These are phyloP conservation scores for Penicillium coprophilum DNA, from an alignment of 495 filamentous ascomycete species.

Conservation along the genomic window DNA sequence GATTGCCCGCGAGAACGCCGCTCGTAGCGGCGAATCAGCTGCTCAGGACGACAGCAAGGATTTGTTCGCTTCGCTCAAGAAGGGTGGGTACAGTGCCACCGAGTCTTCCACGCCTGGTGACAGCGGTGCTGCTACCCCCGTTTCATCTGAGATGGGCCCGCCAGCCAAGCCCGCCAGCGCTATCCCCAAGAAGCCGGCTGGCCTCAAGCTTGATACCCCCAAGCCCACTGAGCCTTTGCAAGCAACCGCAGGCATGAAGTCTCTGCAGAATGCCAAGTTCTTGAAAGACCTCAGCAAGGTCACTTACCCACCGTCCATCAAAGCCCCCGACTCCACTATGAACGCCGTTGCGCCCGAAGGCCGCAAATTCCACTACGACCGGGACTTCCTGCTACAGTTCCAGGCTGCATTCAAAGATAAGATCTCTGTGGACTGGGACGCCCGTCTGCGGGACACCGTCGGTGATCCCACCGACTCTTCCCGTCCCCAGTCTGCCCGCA, in stretches of 20 bases:
- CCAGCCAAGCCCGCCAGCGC: conserved; percentile 54
- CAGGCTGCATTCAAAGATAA: conserved; percentile 92
- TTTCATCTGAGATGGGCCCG: conserved; percentile 54
- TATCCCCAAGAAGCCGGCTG: conserved; percentile 69
- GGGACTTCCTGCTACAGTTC: conserved; percentile 96
- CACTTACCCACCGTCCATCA: conserved; percentile 75
- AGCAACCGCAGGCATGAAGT: conserved; percentile 87
- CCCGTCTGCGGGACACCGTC: conserved; percentile 78
- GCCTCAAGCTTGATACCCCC: conserved; percentile 78
- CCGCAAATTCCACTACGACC: conserved; percentile 91
- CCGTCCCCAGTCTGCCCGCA: conserved; percentile 70
- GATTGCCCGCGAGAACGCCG: conserved; percentile 49
- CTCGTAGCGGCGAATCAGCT: conserved; percentile 40
- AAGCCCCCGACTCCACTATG: conserved; percentile 85
- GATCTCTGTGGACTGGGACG: conserved; percentile 85
- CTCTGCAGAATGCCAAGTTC: conserved; percentile 83
- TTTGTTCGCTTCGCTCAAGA: conserved; percentile 58
- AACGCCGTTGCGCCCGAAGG: conserved; percentile 72
- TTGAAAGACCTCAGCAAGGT: conserved; percentile 66
- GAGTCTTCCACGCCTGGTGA: conserved; percentile 52
- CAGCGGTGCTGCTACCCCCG: conserved; percentile 57
- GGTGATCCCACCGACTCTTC: conserved; percentile 69
- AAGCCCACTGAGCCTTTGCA: conserved; percentile 84
- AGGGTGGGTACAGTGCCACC: conserved; percentile 45
- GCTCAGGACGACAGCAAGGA: conserved; percentile 38